Percentiles rank a stretch among this genome's conserved stretches.
Evolutionary conservation across 768 basidiomycete species (phyloP).

Genomic region (Trametes sanguinea): DNA sequence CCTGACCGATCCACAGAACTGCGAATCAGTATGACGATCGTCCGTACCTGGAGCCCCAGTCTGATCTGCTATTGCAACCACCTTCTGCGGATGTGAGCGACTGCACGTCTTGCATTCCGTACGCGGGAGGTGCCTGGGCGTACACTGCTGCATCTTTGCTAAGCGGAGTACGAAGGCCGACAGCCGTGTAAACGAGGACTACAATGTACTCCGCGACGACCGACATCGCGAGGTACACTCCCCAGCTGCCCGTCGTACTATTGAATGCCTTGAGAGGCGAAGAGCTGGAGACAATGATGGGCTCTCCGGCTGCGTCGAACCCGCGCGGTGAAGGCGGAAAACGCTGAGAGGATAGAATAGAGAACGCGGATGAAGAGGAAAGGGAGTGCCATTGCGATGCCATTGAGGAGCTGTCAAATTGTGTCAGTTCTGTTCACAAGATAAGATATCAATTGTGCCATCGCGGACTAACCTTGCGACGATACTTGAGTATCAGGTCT

Average conservation of each 20-base stretch:
- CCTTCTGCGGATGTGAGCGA: not conserved
- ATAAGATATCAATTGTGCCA: not conserved
- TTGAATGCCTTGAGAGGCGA: not conserved
- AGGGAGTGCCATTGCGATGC: conserved; percentile 56
- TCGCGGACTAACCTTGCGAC: conserved; percentile 2
- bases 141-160: not conserved
- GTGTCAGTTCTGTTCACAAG: not conserved
- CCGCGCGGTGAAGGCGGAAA: conserved; percentile 47
- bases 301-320: conserved; percentile 8
- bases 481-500: conserved; percentile 8
- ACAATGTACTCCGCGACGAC: conserved; percentile 29
- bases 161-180: conserved; percentile 9
- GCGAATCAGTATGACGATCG: not conserved
- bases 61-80: not conserved
- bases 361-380: conserved; percentile 58
- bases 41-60: not conserved
- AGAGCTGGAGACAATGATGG: conserved; percentile 51
- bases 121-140: not conserved
- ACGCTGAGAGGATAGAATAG: conserved; percentile 62
- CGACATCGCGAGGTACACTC: conserved; percentile 57
- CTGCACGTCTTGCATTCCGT: not conserved
- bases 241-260: conserved; percentile 52
- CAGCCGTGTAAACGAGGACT: not conserved
- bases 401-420: conserved; percentile 53
- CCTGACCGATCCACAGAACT: not conserved